Evolutionary conservation across 202 grass and related monocot genomes (phyloP), one percentile per base, ranked within the genome.

Genomic region (Setaria italica): DNA sequence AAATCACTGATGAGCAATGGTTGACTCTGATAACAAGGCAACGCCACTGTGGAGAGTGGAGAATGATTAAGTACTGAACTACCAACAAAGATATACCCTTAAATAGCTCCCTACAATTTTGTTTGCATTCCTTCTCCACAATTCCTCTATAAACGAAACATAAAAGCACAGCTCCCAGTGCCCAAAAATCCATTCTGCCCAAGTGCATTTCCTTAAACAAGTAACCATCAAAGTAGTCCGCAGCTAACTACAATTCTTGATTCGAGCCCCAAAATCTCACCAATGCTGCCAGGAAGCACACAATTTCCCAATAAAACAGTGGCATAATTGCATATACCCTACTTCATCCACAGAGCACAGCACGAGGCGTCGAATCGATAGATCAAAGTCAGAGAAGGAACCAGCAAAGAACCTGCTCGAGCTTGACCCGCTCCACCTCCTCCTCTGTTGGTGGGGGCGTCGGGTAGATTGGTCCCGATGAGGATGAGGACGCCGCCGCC

Each of bases 391-490:
- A 64, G 49, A 20, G 29, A 62, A n/a, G 56, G 64, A 69, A 62
- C 41, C 46, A 49, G 37, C 11, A 7, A 64, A 20, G 11, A 72
- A 95, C 93, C 93, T 95, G 93, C 43, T 88, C 88, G 59, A 95
- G 86, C 80, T 95, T 95, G 2, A 56, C 79, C 14, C 58, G 64
- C 65, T 91, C 85, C 60, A 88, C 51, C 10, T 84, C 79, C 85
- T 91, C 54, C 57, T 85, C 81, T 0, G 71, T 72, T 16, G 89
- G 85, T 30, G 76, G 62, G n/a, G 81, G 87, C 69, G 82, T 54
- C 62, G 86, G 81, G 80, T 88, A 91, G 33, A 92, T 85, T 66
- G 87, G 90, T 62, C 53, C 81, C 54, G 87, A 20, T 59, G 90
- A 84, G 25, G 86, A 51, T 48, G 68, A 56, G 4, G 77, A 0